A percentile compares a stretch with the other conserved stretches of the same genome.
These are phyloP conservation scores for Exophiala aquamarina DNA, from an alignment of 2,329 filamentous ascomycete genomes.

Conservation along the genomic window DNA sequence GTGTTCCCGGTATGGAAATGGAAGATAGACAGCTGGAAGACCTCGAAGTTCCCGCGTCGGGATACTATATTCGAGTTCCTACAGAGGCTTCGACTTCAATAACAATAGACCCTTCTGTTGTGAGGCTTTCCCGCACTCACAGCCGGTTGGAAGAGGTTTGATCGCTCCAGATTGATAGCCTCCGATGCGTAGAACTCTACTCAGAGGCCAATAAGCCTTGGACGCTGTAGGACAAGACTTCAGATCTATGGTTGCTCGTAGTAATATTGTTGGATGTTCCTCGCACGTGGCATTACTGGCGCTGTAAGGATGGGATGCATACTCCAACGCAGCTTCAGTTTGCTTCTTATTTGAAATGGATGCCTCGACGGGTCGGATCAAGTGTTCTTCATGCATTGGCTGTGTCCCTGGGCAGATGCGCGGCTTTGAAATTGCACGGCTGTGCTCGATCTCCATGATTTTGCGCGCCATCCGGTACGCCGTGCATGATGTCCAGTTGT, in stretches of 20 bases:
- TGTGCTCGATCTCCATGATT: constrained; percentile 15
- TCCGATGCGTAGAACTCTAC: constrained; percentile 19
- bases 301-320: constrained; percentile 10
- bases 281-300: too few species aligned
- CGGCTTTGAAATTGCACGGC: too few species aligned
- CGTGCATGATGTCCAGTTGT: constrained; percentile 24
- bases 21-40: too few species aligned
- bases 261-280: neutral
- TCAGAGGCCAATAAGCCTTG: constrained; percentile 4
- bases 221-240: too few species aligned
- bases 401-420: too few species aligned
- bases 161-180: constrained; percentile 15
- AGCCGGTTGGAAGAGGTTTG: constrained; percentile 6
- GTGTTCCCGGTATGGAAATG: too few species aligned
- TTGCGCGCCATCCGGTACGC: constrained; percentile 20
- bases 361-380: constrained; percentile 19
- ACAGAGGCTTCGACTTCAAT: too few species aligned
- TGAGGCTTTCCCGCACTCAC: constrained; percentile 3
- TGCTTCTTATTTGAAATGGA: constrained; percentile 12
- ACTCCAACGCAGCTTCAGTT: constrained; percentile 11
- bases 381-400: constrained; percentile 6
- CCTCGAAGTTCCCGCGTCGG: too few species aligned
- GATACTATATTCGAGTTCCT: too few species aligned
- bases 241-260: neutral
- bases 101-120: neutral